Conservation (phyloP, 31 red algal genomes). For the Odonthalia washingtoniensis region DNA sequence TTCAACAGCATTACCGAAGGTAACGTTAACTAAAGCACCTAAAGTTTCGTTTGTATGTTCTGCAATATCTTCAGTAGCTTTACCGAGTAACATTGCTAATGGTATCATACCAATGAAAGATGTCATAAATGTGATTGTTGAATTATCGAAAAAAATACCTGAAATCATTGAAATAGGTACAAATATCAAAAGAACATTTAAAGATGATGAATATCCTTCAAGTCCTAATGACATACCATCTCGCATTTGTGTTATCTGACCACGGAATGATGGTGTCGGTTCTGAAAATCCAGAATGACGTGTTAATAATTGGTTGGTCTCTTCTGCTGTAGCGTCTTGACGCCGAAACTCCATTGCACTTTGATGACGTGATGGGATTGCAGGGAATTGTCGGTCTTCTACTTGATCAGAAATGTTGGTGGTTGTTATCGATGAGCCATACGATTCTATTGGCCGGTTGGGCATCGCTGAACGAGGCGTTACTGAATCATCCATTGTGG, state of each 20-base stretch:
- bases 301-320: background rate
- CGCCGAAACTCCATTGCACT: background rate
- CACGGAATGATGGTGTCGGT: background rate
- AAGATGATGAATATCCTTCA: constrained; percentile 68
- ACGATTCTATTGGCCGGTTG: too few relatives aligned
- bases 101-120: constrained; percentile 89
- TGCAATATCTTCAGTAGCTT: constrained; percentile 89
- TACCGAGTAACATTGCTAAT: constrained; percentile 80
- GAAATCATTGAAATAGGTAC: constrained; percentile 79
- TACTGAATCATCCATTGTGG: too few relatives aligned
- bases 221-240: constrained; percentile 57
- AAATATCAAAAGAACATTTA: constrained; percentile 76
- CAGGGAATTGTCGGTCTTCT: too few relatives aligned
- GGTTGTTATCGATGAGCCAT: too few relatives aligned
- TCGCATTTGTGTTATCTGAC: constrained; percentile 54
- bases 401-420: too few relatives aligned
- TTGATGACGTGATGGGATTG: background rate
- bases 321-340: background rate
- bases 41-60: constrained; percentile 88
- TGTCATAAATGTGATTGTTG: constrained; percentile 61
- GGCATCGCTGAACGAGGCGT: too few relatives aligned
- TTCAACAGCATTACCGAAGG: constrained; percentile 95
- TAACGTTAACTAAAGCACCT: constrained; percentile 89
- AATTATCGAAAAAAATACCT: constrained; percentile 39
- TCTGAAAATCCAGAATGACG: constrained; percentile 20